A percentile compares a stretch with the other conserved stretches of the same genome.
phyloP scores from a whole-genome alignment of 2,329 filamentous ascomycete species.

The Ceratocystis eucalypticola region DNA sequence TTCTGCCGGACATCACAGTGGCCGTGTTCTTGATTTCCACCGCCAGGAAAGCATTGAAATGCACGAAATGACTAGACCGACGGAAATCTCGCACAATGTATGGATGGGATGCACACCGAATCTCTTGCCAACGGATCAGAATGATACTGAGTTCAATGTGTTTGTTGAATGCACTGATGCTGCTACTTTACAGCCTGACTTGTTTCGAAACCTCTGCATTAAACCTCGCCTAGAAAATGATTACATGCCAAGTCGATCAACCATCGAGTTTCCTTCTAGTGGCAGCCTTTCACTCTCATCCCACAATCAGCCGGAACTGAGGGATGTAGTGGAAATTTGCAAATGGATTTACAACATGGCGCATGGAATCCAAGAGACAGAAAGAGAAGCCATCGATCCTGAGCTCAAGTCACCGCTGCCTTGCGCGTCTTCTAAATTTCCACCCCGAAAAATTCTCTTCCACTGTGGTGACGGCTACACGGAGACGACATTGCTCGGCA shows the following conservation, averaged over 20 bases:
- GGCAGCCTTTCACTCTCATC: slow-evolving; percentile 81
- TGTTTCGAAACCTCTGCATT: slow-evolving; percentile 34
- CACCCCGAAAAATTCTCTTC: slow-evolving; percentile 61
- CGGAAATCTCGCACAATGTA: slow-evolving; percentile 79
- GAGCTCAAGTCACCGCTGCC: slow-evolving; percentile 21
- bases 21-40: slow-evolving; percentile 74
- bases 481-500: slow-evolving; percentile 73
- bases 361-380: slow-evolving; percentile 39
- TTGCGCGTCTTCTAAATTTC: slow-evolving; percentile 21
- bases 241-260: not conserved
- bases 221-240: slow-evolving; percentile 8
- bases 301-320: slow-evolving; percentile 69
- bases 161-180: slow-evolving; percentile 81
- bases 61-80: slow-evolving; percentile 80
- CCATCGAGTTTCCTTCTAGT: slow-evolving; percentile 77
- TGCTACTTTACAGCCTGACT: slow-evolving; percentile 58
- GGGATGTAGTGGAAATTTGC: slow-evolving; percentile 73
- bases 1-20: slow-evolving; percentile 56
- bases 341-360: slow-evolving; percentile 80
- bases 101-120: slow-evolving; percentile 64
- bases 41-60: slow-evolving; percentile 83
- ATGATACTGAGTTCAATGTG: slow-evolving; percentile 60
- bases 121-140: slow-evolving; percentile 44
- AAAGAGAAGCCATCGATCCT: not conserved
- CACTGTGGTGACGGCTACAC: slow-evolving; percentile 96